A percentile compares a stretch with the other conserved stretches of the same genome.
These are phyloP conservation scores for Hibiscus trionum DNA, from an alignment of 345 rosid species.

Conservation along the genomic window DNA sequence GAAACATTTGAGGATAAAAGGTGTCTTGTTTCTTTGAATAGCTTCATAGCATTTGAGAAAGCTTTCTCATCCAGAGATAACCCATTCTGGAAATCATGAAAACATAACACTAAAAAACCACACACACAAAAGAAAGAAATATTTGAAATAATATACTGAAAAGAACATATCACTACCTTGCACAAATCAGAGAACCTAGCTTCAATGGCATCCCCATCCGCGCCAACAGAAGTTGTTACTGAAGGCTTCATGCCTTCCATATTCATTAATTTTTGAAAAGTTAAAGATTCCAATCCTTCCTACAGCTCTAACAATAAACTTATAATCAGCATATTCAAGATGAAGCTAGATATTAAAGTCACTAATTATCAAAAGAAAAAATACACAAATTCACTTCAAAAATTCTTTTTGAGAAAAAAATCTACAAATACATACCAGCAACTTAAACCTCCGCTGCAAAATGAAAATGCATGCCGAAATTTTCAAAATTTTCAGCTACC, in stretches of 20 bases:
- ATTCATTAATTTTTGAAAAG: background rate
- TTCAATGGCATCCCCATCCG: conserved; percentile 27
- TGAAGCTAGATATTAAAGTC: background rate
- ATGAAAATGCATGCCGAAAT: background rate
- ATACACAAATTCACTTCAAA: background rate
- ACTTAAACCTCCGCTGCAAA: background rate
- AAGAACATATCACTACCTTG: conserved; percentile 25
- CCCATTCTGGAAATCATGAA: conserved; percentile 38
- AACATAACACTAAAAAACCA: background rate
- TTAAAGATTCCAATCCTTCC: background rate
- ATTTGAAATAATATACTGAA: background rate
- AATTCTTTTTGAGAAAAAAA: background rate
- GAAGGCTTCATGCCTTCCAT: conserved; percentile 27
- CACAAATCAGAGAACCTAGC: conserved; percentile 40
- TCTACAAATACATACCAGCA: background rate
- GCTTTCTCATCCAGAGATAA: conserved; percentile 49
- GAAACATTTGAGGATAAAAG: conserved; percentile 42
- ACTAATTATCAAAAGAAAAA: background rate
- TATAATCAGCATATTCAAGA: background rate
- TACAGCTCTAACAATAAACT: background rate
- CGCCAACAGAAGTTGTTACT: conserved; percentile 7
- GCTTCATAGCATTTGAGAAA: conserved; percentile 36
- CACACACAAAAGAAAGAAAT: background rate
- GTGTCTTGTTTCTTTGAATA: conserved; percentile 65
- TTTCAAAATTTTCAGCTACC: background rate